Percentiles rank a stretch among this genome's conserved stretches.
phyloP scores from a whole-genome alignment of 176 grass and related monocot genomes.

The Triticum dicoccoides region DNA sequence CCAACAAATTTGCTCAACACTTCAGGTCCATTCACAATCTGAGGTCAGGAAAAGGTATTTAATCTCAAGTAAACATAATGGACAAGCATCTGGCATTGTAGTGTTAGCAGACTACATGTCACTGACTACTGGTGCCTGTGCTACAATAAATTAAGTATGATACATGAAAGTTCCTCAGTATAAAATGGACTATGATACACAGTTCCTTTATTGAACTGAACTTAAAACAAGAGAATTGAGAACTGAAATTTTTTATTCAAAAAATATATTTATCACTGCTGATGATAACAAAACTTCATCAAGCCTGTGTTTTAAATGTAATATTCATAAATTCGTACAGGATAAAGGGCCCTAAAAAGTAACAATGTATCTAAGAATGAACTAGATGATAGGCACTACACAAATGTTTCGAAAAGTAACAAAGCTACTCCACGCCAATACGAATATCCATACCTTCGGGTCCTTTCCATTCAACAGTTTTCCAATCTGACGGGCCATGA shows the following conservation, averaged over 20 bases:
- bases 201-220: background rate
- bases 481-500: slow-evolving; percentile 98
- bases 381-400: background rate
- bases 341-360: slow-evolving; percentile 6
- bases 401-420: slow-evolving; percentile 7
- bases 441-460: slow-evolving; percentile 68
- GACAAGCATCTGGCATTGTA: slow-evolving; percentile 7
- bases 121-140: background rate
- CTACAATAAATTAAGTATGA: slow-evolving; percentile 9
- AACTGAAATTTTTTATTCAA: background rate
- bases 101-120: slow-evolving; percentile 7
- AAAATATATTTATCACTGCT: background rate
- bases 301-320: background rate
- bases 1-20: slow-evolving; percentile 97
- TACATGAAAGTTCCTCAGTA: background rate
- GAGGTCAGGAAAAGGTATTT: slow-evolving; percentile 3
- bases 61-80: background rate
- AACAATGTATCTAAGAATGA: background rate
- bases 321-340: background rate
- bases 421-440: slow-evolving; percentile 12
- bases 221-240: slow-evolving; percentile 14
- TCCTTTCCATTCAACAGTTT: slow-evolving; percentile 96
- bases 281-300: background rate
- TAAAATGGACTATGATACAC: slow-evolving; percentile 5
- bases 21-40: slow-evolving; percentile 91